Conservation (phyloP, 148 eudicot species). For the Salicornia ramosissima region DNA sequence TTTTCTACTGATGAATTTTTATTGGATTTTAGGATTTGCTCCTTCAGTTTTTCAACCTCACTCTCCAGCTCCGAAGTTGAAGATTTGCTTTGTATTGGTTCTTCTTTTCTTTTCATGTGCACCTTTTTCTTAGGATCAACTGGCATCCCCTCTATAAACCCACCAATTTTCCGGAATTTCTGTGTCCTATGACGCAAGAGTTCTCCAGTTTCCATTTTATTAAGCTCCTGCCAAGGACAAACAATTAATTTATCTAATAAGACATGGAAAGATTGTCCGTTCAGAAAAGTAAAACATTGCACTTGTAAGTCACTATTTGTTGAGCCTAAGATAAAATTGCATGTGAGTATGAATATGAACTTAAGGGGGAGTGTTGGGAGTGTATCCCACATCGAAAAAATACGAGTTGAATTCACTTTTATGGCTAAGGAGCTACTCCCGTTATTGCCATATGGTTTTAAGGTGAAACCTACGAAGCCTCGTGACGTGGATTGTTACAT, state of each 20-base stretch:
- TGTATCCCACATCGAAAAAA: no score
- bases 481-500: no score
- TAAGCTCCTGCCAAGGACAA: conserved; percentile 55
- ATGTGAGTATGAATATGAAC: no score
- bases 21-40: conserved; percentile 51
- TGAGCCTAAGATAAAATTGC: no score
- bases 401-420: no score
- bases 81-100: conserved; percentile 39
- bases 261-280: neutral
- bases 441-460: no score
- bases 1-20: conserved; percentile 36
- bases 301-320: neutral
- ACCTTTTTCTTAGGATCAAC: conserved; percentile 52
- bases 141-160: conserved; percentile 60
- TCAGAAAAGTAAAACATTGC: neutral
- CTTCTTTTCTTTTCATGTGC: conserved; percentile 68
- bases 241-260: conserved; percentile 7
- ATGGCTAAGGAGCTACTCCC: no score
- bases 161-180: conserved; percentile 79
- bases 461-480: no score
- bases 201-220: conserved; percentile 57
- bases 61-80: conserved; percentile 48
- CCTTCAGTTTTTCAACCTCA: conserved; percentile 70
- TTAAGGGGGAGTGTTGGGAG: no score
- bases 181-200: conserved; percentile 54